Evolutionary conservation across 768 basidiomycete genomes (phyloP), one percentile per base, ranked within the genome.

Genomic region (Boletus rufocinnamomeus): DNA sequence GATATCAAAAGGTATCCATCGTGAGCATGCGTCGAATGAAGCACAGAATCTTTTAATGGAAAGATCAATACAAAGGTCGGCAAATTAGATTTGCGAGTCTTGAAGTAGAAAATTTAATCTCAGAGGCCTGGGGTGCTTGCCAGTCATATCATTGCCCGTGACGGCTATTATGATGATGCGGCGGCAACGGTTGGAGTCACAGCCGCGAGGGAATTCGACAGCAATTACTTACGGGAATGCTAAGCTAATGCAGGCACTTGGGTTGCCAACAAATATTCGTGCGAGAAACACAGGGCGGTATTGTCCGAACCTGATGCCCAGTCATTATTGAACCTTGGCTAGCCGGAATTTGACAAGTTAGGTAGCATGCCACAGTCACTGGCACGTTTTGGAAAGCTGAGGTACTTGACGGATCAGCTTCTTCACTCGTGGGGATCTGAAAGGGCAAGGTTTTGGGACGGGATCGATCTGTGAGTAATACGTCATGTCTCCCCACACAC

Each of bases 401-500:
- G 52, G 45, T 28, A 54, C 16, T 57, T 50, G 25, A 57, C 52
- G 61, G 56, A 58, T 66, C 56, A 54, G 32, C 54, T 48, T 59
- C 45, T 35, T 49, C 4, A 47, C 46, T 62, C 28, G 49, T 41
- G 41, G 47, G 47, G 50, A 57, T 51, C 55, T 45, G 47, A 45
- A 51, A 52, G 41, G 34, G 63, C 23, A 57, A 52, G 44, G 47
- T 54, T 66, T 66, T 25, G 44, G 50, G 49, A 50, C 45, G 47
- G 50, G 50, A 54, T 54, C 32, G 59, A 56, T 55, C 30, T 55
- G 47, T 47, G 54, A 34, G 50, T 5, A 52, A 58, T 63, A 67
- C 66, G 66, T 67, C 67, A 69, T 66, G 59, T 50, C 59, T 50
- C 63, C 57, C 66, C 57, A 57, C 66, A 62, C 40, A 65, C 59